A percentile compares a stretch with the other conserved stretches of the same genome.
These are phyloP conservation scores for Calendula officinalis DNA, from an alignment of 129 eudicot species.

Conservation along the genomic window DNA sequence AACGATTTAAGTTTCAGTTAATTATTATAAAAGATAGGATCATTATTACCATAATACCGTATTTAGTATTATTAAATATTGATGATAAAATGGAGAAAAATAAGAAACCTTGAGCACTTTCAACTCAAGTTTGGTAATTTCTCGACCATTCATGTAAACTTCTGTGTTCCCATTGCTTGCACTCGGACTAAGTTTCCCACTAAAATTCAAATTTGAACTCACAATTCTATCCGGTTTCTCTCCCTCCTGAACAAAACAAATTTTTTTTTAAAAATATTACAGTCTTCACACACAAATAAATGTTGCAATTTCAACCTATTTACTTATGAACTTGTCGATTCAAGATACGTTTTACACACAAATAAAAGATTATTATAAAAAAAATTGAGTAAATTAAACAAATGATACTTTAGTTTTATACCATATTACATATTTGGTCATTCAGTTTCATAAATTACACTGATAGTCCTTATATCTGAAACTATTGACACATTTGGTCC, in stretches of 20 bases:
- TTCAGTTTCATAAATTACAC: too few relatives aligned
- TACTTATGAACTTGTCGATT: conserved; percentile 2
- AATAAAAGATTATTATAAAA: too few relatives aligned
- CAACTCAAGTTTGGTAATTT: conserved; percentile 83
- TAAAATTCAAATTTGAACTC: conserved; percentile 90
- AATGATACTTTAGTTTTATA: too few relatives aligned
- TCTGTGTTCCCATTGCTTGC: conserved; percentile 95
- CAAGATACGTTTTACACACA: too few relatives aligned
- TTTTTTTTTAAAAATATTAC: conserved; percentile 26
- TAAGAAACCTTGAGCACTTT: conserved; percentile 68
- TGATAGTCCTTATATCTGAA: too few relatives aligned
- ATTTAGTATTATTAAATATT: not conserved
- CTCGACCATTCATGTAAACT: conserved; percentile 94
- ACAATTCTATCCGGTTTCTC: conserved; percentile 86
- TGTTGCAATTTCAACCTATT: not conserved
- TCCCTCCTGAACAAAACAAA: conserved; percentile 81
- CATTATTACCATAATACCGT: too few relatives aligned
- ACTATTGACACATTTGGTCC: too few relatives aligned
- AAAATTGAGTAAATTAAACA: too few relatives aligned
- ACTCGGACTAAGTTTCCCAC: conserved; percentile 84
- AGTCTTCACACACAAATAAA: conserved; percentile 12
- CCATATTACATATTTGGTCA: too few relatives aligned
- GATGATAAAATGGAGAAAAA: not conserved
- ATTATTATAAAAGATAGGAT: too few relatives aligned
- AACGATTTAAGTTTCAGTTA: too few relatives aligned